Percentiles rank a stretch among this genome's conserved stretches.
Evolutionary conservation across 202 grass and related monocot genomes (phyloP).

Genomic region (Alloteropsis angusta): DNA sequence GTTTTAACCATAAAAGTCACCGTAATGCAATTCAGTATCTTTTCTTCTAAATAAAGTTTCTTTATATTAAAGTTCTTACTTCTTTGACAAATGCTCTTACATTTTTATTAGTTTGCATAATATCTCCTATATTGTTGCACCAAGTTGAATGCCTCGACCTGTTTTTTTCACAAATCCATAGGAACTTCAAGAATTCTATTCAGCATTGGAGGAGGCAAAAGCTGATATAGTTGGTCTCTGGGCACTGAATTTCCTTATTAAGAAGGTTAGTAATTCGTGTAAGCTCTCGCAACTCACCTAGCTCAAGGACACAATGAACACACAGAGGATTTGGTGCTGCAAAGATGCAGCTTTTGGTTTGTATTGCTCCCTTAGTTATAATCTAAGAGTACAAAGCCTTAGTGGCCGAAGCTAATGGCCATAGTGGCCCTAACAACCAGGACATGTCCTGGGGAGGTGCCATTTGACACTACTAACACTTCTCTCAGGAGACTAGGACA

Average conservation of each 20-base stretch:
- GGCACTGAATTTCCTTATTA: conserved; percentile 90
- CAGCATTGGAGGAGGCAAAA: conserved; percentile 94
- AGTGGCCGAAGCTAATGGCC: too few species aligned
- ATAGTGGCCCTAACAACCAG: too few species aligned
- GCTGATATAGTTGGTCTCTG: conserved; percentile 99
- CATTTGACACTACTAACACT: too few species aligned
- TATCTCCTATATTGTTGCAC: conserved; percentile 13
- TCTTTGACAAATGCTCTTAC: background rate
- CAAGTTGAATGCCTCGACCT: background rate
- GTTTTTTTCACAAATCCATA: conserved; percentile 25
- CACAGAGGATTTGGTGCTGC: too few species aligned
- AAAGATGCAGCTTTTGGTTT: too few species aligned
- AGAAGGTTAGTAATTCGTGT: conserved; percentile 63
- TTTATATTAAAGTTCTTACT: background rate
- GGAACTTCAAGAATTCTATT: conserved; percentile 92
- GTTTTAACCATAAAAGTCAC: background rate
- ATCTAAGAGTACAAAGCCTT: too few species aligned
- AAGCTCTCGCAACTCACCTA: too few species aligned
- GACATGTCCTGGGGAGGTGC: too few species aligned
- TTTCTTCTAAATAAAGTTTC: background rate
- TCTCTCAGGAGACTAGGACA: too few species aligned
- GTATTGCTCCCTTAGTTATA: too few species aligned
- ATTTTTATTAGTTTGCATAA: background rate
- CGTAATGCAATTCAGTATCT: background rate
- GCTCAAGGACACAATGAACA: too few species aligned